Conservation (phyloP, 441 rosid genomes). For the Populus hybrid region DNA sequence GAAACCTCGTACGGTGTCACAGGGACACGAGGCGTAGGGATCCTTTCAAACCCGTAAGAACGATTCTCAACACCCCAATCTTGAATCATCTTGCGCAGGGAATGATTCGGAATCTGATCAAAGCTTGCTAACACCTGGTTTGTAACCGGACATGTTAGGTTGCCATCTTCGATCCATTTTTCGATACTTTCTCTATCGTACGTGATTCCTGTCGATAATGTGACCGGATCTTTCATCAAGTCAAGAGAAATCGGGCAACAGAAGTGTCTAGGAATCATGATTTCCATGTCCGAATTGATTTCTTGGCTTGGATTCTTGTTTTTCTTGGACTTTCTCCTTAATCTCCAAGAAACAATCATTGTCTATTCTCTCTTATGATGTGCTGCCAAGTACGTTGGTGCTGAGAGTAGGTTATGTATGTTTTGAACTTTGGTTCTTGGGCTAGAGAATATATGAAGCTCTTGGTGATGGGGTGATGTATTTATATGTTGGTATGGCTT, state of each 20-base stretch:
- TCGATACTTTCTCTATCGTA: slow-evolving; percentile 37
- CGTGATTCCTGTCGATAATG: slow-evolving; percentile 30
- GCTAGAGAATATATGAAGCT: neutral
- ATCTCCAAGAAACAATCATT: slow-evolving; percentile 14
- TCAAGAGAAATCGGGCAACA: slow-evolving; percentile 35
- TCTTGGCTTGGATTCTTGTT: neutral
- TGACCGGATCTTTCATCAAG: slow-evolving; percentile 34
- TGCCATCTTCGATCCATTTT: slow-evolving; percentile 32
- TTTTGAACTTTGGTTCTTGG: too few species aligned
- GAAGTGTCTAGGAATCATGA: slow-evolving; percentile 23
- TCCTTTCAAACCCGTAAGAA: slow-evolving; percentile 26
- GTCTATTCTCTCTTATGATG: neutral
- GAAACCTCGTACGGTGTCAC: slow-evolving; percentile 23
- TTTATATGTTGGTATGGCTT: neutral
- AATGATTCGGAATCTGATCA: slow-evolving; percentile 34
- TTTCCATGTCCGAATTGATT: slow-evolving; percentile 10
- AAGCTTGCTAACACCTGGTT: slow-evolving; percentile 13
- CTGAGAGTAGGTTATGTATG: too few species aligned
- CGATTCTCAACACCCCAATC: slow-evolving; percentile 33
- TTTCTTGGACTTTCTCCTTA: neutral
- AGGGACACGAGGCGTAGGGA: slow-evolving; percentile 35
- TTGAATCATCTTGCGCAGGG: slow-evolving; percentile 30
- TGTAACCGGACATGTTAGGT: slow-evolving; percentile 27
- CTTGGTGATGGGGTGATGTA: neutral
- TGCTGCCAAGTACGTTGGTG: too few species aligned